Base-by-base conservation (phyloP, 345 rosid genomes). In the Aquilaria yunnanensis region DNA sequence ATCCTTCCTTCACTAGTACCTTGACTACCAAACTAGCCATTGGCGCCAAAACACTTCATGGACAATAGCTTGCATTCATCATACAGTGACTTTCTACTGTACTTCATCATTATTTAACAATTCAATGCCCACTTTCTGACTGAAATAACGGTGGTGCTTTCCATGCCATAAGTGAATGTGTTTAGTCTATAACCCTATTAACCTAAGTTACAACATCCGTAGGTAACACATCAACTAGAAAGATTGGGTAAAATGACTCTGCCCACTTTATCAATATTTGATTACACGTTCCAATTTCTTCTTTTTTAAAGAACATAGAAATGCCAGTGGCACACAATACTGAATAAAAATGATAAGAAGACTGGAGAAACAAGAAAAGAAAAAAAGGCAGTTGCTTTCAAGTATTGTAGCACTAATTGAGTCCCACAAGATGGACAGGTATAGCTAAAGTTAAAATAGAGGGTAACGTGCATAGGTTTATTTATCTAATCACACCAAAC, bases 21-120 rank as follows among this genome's bases (percentile, higher is more conserved):
- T 23, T 23, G 23, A 23, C 23, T 23, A 23, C 23, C 23, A 23
- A 23, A 23, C 23, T 23, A 23, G 23, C 90, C 98, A 93, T 93
- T 54, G 98, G 97, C 33, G 97, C 85, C 57, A 83, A 77, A 54
- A 90, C 83, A 37, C 86, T 74, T 47, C 96, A 92, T 14, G 83
- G 89, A 67, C 85, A 82, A 62, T 72, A 81, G 57, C 80, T 74
- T 52, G 80, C 63, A 60, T 77, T 47, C 70, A 83, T 87, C 3
- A 68, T 75, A 78, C 71, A 23, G 1, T 71, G 56, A 75, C 74
- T 67, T 74, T 84, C 37, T 83, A 89, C 32, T 77, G 82, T n/a
- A 62, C 75, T 67, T 80, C 87, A 59, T 76, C 80, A 54, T 78
- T 86, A 62, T 77, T 81, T 47, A 83, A 78, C 66, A 87, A 61